Conservation (phyloP, 164 flowering plant species). For the Santalum album region DNA sequence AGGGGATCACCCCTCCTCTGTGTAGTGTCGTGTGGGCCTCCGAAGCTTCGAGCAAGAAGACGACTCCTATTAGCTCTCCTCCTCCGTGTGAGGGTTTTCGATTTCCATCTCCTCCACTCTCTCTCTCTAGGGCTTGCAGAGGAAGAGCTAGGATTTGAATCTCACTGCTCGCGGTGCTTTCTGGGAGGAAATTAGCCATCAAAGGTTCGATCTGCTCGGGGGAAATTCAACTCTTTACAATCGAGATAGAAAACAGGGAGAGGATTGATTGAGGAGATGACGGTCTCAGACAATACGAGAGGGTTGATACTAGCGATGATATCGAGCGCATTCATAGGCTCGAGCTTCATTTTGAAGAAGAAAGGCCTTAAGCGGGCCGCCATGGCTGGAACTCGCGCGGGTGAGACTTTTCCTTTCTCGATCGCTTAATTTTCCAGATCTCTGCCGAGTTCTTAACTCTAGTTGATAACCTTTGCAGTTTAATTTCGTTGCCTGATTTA, state of each 20-base stretch:
- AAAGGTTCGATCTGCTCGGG: no score
- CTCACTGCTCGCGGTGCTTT: no score
- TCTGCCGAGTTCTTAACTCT: not conserved
- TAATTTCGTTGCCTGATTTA: not conserved
- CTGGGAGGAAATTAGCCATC: no score
- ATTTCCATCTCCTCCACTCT: no score
- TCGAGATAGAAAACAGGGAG: not conserved
- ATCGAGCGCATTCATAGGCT: conserved; percentile 65
- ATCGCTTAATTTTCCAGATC: not conserved
- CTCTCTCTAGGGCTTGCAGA: no score
- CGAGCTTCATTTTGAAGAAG: conserved; percentile 83
- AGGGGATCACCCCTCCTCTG: no score
- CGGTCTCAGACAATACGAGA: conserved; percentile 44
- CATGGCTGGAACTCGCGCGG: conserved; percentile 64
- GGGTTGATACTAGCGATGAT: conserved; percentile 59
- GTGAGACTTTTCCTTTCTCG: conserved; percentile 19
- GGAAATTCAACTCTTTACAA: no score
- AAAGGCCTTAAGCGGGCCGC: conserved; percentile 68
- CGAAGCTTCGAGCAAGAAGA: no score
- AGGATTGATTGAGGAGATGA: conserved; percentile 15
- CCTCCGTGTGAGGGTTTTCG: no score
- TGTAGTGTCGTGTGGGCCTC: no score
- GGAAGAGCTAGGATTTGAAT: no score
- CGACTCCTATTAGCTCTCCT: no score
- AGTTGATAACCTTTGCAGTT: not conserved